Evolutionary conservation across 148 eudicot species (phyloP).

Genomic region (Agrostemma githago): DNA sequence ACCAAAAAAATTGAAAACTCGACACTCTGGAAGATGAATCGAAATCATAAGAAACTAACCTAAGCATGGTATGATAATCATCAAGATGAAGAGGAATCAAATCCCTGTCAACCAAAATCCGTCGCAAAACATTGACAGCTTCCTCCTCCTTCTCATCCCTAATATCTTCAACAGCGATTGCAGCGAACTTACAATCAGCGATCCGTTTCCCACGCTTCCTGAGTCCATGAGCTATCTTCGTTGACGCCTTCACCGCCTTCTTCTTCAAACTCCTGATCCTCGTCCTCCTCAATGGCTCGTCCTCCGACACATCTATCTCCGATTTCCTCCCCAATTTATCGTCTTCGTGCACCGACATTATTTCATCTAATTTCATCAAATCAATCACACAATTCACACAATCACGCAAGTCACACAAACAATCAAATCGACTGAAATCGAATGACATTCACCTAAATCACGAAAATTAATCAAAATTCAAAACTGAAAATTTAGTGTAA

Average conservation of each 20-base stretch:
- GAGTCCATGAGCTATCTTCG: conserved; percentile 49
- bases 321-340: conserved; percentile 53
- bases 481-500: not conserved
- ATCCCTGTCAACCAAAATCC: conserved; percentile 57
- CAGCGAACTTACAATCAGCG: conserved; percentile 58
- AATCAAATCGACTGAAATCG: not conserved
- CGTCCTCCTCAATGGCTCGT: conserved; percentile 54
- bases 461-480: not conserved
- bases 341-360: conserved; percentile 40
- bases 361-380: conserved; percentile 39
- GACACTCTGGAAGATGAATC: not conserved
- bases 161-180: conserved; percentile 62
- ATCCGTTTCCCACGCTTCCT: conserved; percentile 56
- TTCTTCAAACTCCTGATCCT: conserved; percentile 72
- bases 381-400: conserved; percentile 1
- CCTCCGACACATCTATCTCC: conserved; percentile 61
- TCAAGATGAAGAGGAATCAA: conserved; percentile 64
- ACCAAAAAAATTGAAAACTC: too few relatives aligned
- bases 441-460: not conserved
- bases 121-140: conserved; percentile 61
- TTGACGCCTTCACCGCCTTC: conserved; percentile 71
- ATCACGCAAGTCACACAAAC: not conserved
- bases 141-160: conserved; percentile 79
- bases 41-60: conserved; percentile 37
- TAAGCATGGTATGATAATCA: conserved; percentile 88